Base-by-base conservation (phyloP, 495 filamentous ascomycete species). In the Penicillium turbatum region DNA sequence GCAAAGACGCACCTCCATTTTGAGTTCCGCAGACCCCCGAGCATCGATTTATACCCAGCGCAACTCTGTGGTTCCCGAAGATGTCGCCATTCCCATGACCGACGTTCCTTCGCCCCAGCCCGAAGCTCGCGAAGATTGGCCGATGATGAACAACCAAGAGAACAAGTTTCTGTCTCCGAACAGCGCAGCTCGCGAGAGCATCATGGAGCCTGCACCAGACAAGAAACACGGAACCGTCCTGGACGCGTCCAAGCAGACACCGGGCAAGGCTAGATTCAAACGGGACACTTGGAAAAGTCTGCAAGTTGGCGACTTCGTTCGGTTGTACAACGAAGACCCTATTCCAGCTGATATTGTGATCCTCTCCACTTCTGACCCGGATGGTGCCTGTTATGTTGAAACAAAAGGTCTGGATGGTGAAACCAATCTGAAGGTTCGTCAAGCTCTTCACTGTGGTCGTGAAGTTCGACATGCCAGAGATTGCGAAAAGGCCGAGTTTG, bases 331-430 rank as follows among this genome's bases (percentile, higher is more conserved):
- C 56, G 88, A 95, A 47, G 95, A 99, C 64, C 89, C 92, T 55
- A 86, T 99, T 26, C 95, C 95, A 2, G 92, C 95, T 35, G 95
- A 99, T 72, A 78, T 97, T 39, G 86, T 97, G 44, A 89, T 99
- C 47, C 75, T 99, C n/a, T 90, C 93, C 11, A 97, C 95, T 9
- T 97, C 93, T 2, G 93, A 97, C 61, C 80, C 83, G 4, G 95
- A 99, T 62, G 95, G 95, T 34, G 87, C 91, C 31, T 99, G 95
- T 68, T 97, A 97, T 59, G 86, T 97, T 19, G 95, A 99, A 71
- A 99, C 95, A 2, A 99, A 96, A 77, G 96, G 95, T 63, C 72
- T 99, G 68, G 95, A 99, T 63, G 95, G 95, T 16, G 95, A 99
- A 69, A 99, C 95, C 0, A 99, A 99, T 60, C 74, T 99, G 48